Percentiles rank a stretch among this genome's conserved stretches.
Conservation (phyloP, 257 asterid genomes). For the Perilla frutescens region DNA sequence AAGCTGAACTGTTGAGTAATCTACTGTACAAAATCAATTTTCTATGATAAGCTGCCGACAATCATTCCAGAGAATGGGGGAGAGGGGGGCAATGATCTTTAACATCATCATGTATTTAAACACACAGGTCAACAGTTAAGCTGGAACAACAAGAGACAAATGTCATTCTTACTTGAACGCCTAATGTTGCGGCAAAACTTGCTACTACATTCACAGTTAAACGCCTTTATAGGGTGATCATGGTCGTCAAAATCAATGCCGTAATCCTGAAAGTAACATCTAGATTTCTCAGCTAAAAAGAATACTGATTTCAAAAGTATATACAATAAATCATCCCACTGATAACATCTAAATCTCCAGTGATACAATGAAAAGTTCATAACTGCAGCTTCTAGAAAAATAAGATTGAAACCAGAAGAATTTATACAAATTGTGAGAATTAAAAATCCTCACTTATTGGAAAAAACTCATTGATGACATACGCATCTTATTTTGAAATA, state of each 20-base stretch:
- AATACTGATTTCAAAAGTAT: neutral
- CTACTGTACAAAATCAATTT: slow-evolving; percentile 15
- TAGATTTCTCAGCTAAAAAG: slow-evolving; percentile 22
- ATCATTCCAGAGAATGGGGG: neutral
- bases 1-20: neutral
- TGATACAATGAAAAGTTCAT: neutral
- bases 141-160: slow-evolving; percentile 18
- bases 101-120: slow-evolving; percentile 17
- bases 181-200: slow-evolving; percentile 80
- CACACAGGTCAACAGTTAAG: neutral
- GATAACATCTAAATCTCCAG: slow-evolving; percentile 20
- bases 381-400: neutral
- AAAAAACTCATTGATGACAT: no score
- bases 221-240: slow-evolving; percentile 82
- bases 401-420: neutral
- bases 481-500: neutral
- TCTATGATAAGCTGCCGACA: neutral
- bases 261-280: slow-evolving; percentile 70
- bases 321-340: neutral
- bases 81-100: neutral
- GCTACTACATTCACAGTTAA: slow-evolving; percentile 82
- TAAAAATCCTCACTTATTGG: neutral
- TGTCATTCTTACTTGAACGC: slow-evolving; percentile 66
- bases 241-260: slow-evolving; percentile 93
- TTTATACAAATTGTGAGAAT: neutral